Conservation (phyloP, 1,284 basidiomycete genomes). For the Sporisorium sorghi region DNA sequence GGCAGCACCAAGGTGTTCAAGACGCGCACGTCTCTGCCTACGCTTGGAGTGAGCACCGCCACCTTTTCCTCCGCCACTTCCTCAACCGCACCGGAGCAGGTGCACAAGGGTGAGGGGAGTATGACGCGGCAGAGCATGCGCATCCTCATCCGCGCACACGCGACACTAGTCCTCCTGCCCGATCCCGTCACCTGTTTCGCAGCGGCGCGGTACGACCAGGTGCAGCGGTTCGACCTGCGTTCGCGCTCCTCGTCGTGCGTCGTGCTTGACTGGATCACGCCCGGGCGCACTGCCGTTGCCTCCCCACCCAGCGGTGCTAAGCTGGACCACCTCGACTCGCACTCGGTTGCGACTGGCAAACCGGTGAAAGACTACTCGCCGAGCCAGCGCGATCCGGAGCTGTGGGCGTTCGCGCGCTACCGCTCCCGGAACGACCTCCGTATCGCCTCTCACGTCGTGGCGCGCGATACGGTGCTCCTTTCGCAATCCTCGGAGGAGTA, state of each 20-base stretch:
- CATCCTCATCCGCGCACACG: conserved; percentile 48
- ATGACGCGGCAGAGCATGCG: conserved; percentile 46
- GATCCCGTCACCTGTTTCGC: conserved; percentile 67
- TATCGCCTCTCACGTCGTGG: conserved; percentile 76
- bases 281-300: conserved; percentile 49
- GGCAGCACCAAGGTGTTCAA: conserved; percentile 73
- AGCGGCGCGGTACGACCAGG: conserved; percentile 56
- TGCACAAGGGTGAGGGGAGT: background rate
- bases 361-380: conserved; percentile 10
- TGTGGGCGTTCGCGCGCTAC: conserved; percentile 88
- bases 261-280: conserved; percentile 67
- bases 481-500: conserved; percentile 71
- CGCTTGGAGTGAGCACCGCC: conserved; percentile 16
- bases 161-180: conserved; percentile 60
- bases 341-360: background rate
- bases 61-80: conserved; percentile 6
- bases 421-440: conserved; percentile 86
- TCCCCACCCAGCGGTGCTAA: background rate
- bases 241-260: conserved; percentile 51
- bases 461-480: conserved; percentile 81
- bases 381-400: conserved; percentile 74
- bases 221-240: conserved; percentile 63
- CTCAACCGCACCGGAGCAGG: background rate
- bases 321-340: conserved; percentile 29
- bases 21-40: conserved; percentile 26